These are phyloP conservation scores for Fraxinus cuspidata DNA, from an alignment of 257 asterid genomes.

Conservation along the genomic window DNA sequence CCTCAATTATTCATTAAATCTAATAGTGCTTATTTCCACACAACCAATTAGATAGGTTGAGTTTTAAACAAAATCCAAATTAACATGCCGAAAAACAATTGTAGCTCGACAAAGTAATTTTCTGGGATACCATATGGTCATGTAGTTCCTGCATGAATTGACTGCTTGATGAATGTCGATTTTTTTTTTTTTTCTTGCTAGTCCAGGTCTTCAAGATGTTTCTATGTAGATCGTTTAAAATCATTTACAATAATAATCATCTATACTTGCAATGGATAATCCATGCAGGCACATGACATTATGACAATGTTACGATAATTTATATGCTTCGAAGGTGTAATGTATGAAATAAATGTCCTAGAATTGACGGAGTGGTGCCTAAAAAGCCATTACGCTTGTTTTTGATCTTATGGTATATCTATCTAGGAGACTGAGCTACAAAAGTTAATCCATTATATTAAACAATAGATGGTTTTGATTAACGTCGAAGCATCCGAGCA, in stretches of 20 bases:
- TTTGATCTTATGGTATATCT: background rate
- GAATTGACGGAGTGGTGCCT: background rate
- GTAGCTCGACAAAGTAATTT: conserved; percentile 1
- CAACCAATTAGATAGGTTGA: background rate
- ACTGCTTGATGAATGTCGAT: conserved; percentile 9
- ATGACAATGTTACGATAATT: background rate
- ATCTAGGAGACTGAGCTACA: conserved; percentile 10
- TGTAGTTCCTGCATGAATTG: conserved; percentile 18
- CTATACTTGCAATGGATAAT: too few relatives aligned
- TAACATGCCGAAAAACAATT: background rate
- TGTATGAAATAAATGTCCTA: background rate
- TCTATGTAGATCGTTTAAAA: background rate
- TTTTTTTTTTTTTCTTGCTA: too few relatives aligned
- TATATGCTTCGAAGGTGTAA: background rate
- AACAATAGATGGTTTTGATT: conserved; percentile 7
- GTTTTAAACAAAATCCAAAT: background rate
- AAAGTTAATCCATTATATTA: conserved; percentile 22
- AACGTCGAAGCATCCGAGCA: too few relatives aligned
- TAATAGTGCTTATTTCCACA: background rate
- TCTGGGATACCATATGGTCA: conserved; percentile 3
- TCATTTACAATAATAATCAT: background rate
- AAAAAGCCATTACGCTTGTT: background rate
- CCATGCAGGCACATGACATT: background rate
- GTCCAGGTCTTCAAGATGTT: too few relatives aligned
- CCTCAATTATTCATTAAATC: conserved; percentile 1